Evolutionary conservation across 805 yeast species (phyloP), one percentile per base, ranked within the genome.

Genomic region (Millerozyma acaciae): DNA sequence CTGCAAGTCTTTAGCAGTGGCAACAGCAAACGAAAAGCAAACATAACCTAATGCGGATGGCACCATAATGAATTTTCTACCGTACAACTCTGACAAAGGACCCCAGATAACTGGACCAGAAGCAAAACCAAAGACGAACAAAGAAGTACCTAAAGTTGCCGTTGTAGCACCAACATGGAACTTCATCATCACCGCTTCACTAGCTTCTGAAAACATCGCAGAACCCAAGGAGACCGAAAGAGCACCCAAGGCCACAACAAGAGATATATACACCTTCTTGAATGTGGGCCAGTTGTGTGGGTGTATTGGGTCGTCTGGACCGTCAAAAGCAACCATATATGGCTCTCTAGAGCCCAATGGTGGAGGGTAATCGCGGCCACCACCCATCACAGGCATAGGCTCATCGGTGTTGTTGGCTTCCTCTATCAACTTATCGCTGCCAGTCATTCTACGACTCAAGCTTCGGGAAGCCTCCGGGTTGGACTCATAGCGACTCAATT

Each of bases 51-150:
- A 8, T 65, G 65, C 19, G 65, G 70, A n/a, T 49, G 76, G 41
- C 2, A 82, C 43, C 34, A 84, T 48, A 10, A 84, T 78, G 12
- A 71, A 57, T 53, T 75, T 74, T 57, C 95, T 74, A 34, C 94
- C 93, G 44, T 70, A 80, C 22, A 81, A 49, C 55, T 84, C 95
- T n/a, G 90, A 80, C 22, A 84, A 54, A 4, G 95, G 96, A 16
- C 80, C 95, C 85, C 89, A 86, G 16, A 84, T 49, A 28, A 86
- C 65, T 4, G 96, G 96, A 10, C 96, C 95, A 1, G 84, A 72
- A 1, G 95, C 95, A 56, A 86, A 87, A 9, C 96, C 96, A 17
- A 84, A 54, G 13, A 87, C 95, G 47, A 12, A 78, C 73, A 87
- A 21, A 84, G 95, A 76, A 9, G 84, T 69, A 34, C 84, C 82